phyloP scores from a whole-genome alignment of 2,329 filamentous ascomycete species.

The Fusarium albidum region DNA sequence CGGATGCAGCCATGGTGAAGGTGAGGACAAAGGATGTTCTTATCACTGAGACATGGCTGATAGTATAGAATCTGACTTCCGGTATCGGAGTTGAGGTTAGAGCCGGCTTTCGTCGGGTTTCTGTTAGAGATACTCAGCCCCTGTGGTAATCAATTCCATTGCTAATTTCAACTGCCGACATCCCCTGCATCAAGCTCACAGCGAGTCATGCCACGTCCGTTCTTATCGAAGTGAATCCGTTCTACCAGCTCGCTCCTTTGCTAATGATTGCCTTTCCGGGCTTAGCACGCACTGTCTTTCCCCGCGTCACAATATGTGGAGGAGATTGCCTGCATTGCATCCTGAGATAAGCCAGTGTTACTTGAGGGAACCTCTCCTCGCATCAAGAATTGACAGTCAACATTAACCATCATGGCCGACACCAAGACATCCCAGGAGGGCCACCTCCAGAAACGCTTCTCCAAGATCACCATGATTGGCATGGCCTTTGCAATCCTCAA shows the following conservation, averaged over 20 bases:
- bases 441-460: conserved; percentile 35
- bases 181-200: no score
- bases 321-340: conserved; percentile 1
- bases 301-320: conserved; percentile 13
- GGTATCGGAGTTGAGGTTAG: no score
- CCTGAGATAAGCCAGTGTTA: background rate
- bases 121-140: no score
- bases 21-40: no score
- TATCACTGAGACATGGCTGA: no score
- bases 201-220: no score
- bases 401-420: conserved; percentile 15
- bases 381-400: background rate
- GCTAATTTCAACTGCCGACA: no score
- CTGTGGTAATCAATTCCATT: no score
- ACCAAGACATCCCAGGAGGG: conserved; percentile 17
- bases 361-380: conserved; percentile 1
- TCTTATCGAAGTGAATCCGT: no score
- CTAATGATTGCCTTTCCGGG: conserved; percentile 18
- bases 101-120: no score
- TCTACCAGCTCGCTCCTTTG: conserved; percentile 13
- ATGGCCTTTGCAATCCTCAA: conserved; percentile 57
- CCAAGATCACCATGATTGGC: conserved; percentile 36
- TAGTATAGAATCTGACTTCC: no score
- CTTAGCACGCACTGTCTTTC: conserved; percentile 11
- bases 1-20: no score